Evolutionary conservation across 148 eudicot genomes (phyloP).

Genomic region (Dysphania ambrosioides): DNA sequence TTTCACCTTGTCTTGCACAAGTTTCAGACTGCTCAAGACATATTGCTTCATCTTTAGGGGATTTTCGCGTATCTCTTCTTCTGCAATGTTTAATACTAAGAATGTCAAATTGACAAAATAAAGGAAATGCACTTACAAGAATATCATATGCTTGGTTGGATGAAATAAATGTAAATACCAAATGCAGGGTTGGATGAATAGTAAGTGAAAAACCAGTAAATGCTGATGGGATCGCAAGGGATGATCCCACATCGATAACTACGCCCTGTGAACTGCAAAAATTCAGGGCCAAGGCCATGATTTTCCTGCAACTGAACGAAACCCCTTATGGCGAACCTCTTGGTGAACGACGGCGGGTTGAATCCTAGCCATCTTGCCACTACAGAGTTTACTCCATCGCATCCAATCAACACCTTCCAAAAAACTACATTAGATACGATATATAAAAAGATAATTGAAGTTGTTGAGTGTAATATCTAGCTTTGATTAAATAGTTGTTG

Average conservation of each 20-base stretch:
- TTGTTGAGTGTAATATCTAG: background rate
- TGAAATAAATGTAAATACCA: too few relatives aligned
- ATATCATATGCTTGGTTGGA: too few relatives aligned
- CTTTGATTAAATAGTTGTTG: too few relatives aligned
- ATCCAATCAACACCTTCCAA: slow-evolving; percentile 45
- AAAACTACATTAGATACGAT: background rate
- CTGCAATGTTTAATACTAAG: slow-evolving; percentile 13
- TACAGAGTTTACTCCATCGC: slow-evolving; percentile 56
- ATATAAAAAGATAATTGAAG: background rate
- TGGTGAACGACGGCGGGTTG: slow-evolving; percentile 35
- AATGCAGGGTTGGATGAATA: slow-evolving; percentile 26
- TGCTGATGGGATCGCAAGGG: slow-evolving; percentile 39
- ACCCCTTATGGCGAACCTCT: slow-evolving; percentile 42
- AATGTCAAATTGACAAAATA: too few relatives aligned
- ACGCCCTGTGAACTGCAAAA: slow-evolving; percentile 42
- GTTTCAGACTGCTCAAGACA: slow-evolving; percentile 39
- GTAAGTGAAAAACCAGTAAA: slow-evolving; percentile 54
- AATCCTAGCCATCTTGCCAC: slow-evolving; percentile 50
- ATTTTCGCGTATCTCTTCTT: slow-evolving; percentile 33
- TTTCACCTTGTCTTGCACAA: slow-evolving; percentile 30
- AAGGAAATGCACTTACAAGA: too few relatives aligned
- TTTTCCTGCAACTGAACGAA: slow-evolving; percentile 26
- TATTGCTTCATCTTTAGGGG: slow-evolving; percentile 47
- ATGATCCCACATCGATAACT: slow-evolving; percentile 44
- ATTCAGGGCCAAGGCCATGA: slow-evolving; percentile 45